These are phyloP conservation scores for Chlorella ohadii DNA, from an alignment of 139 green algal genomes.

Conservation along the genomic window DNA sequence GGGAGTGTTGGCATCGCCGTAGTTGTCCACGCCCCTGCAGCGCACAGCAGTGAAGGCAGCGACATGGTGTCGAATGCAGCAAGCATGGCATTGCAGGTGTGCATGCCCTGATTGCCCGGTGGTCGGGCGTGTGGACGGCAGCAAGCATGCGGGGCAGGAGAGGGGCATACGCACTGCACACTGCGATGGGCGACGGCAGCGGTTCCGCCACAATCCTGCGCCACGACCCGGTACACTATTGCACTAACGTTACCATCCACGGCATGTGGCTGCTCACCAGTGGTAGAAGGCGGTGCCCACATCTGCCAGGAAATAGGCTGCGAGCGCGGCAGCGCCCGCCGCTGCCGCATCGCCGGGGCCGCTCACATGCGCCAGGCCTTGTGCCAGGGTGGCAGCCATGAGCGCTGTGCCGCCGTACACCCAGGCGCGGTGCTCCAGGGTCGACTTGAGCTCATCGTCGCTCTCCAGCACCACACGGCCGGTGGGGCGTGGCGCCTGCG, in stretches of 20 bases:
- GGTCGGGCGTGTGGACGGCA: too few relatives aligned
- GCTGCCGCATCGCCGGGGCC: conserved; percentile 8
- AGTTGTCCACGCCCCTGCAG: conserved; percentile 88
- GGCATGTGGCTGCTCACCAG: not conserved
- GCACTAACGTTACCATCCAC: too few relatives aligned
- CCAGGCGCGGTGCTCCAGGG: conserved; percentile 58
- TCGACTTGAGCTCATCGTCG: conserved; percentile 58
- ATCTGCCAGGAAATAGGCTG: conserved; percentile 66
- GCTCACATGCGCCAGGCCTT: conserved; percentile 37
- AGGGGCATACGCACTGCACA: too few relatives aligned
- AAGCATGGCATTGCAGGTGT: too few relatives aligned
- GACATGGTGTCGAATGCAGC: too few relatives aligned
- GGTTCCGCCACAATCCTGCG: too few relatives aligned
- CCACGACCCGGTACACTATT: too few relatives aligned
- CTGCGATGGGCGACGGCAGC: too few relatives aligned
- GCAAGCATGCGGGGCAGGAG: too few relatives aligned
- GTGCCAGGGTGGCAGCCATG: conserved; percentile 47
- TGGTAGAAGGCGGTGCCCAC: conserved; percentile 45
- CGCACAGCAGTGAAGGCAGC: not conserved
- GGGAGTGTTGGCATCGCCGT: conserved; percentile 88
- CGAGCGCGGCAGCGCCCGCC: conserved; percentile 33
- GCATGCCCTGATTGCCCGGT: too few relatives aligned
- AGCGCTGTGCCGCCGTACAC: conserved; percentile 61
- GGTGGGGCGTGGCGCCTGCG: not conserved
- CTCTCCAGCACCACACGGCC: conserved; percentile 58